Evolutionary conservation across 73 alveolate genomes (phyloP).

Genomic region (Tetrahymena borealis): DNA sequence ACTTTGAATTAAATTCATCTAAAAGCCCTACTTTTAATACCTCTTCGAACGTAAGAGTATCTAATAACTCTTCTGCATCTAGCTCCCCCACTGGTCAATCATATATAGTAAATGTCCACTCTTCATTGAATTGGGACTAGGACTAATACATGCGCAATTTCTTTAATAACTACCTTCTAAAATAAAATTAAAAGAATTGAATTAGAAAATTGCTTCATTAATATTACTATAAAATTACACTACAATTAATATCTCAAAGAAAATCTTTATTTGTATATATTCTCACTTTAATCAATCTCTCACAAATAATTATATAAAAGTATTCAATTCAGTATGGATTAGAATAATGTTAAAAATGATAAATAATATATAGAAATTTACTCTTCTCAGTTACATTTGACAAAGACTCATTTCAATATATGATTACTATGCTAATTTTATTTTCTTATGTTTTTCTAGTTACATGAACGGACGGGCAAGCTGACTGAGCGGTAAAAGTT

Average conservation of each 20-base stretch:
- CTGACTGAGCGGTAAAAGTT: too few species aligned
- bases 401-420: too few species aligned
- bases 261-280: not conserved
- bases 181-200: not conserved
- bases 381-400: too few species aligned
- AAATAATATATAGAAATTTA: too few species aligned
- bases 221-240: not conserved
- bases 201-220: not conserved
- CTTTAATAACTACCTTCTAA: not conserved
- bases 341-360: too few species aligned
- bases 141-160: not conserved
- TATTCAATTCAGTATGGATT: too few species aligned
- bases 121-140: not conserved
- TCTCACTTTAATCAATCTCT: not conserved
- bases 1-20: not conserved
- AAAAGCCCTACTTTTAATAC: not conserved
- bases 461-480: too few species aligned
- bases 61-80: not conserved
- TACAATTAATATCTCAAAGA: not conserved
- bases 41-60: not conserved
- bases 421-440: too few species aligned
- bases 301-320: not conserved
- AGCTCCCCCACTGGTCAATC: not conserved
- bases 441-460: too few species aligned
- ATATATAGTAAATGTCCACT: not conserved